These are phyloP conservation scores for Andrographis paniculata DNA, from an alignment of 305 asterid genomes.

Conservation along the genomic window DNA sequence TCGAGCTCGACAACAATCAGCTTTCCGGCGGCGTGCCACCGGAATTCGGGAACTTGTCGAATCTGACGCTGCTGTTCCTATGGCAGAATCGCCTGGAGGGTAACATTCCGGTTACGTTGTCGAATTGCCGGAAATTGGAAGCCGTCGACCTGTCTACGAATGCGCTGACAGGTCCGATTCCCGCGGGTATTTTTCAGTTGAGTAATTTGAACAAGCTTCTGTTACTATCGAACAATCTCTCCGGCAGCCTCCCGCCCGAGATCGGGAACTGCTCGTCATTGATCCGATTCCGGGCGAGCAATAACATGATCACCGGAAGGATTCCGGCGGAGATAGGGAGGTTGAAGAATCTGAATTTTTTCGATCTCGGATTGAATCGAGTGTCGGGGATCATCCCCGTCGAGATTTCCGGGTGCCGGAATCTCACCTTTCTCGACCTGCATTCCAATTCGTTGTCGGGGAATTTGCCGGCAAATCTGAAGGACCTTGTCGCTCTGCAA, in stretches of 20 bases:
- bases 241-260: constrained; percentile 59
- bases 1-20: constrained; percentile 82
- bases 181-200: constrained; percentile 54
- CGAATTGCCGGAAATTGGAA: constrained; percentile 57
- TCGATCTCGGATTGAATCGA: constrained; percentile 67
- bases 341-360: constrained; percentile 60
- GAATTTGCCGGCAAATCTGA: constrained; percentile 47
- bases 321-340: constrained; percentile 68
- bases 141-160: constrained; percentile 73
- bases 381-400: constrained; percentile 54
- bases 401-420: constrained; percentile 67
- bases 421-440: constrained; percentile 77
- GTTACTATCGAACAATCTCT: constrained; percentile 57
- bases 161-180: constrained; percentile 59
- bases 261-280: constrained; percentile 76
- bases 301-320: constrained; percentile 54
- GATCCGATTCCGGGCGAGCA: constrained; percentile 61
- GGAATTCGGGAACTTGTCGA: constrained; percentile 50
- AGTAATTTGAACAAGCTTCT: constrained; percentile 58
- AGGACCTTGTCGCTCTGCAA: constrained; percentile 47
- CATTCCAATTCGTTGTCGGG: constrained; percentile 82
- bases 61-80: constrained; percentile 53
- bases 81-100: constrained; percentile 82
- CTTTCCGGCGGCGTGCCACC: constrained; percentile 69
- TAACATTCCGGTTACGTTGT: constrained; percentile 51